phyloP scores from a whole-genome alignment of 495 filamentous ascomycete genomes.

The Aspergillus hancockii region DNA sequence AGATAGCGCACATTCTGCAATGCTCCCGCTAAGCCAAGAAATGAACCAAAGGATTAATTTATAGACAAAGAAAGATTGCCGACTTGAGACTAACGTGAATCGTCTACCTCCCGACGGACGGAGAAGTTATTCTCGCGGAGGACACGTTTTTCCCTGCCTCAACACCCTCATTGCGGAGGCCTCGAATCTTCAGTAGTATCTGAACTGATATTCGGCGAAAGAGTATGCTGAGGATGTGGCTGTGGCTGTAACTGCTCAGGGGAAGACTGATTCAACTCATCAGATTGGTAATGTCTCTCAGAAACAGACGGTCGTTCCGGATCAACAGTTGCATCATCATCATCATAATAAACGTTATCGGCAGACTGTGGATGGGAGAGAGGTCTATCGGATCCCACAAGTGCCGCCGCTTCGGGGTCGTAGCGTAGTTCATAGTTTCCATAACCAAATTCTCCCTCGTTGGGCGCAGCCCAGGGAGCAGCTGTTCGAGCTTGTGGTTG shows the following conservation, averaged over 20 bases:
- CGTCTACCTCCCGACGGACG: background rate
- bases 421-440: conserved; percentile 41
- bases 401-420: conserved; percentile 47
- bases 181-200: conserved; percentile 2
- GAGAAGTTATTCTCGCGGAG: background rate
- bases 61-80: conserved; percentile 13
- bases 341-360: background rate
- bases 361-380: conserved; percentile 6
- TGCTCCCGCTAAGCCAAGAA: conserved; percentile 7
- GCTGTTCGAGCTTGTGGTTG: conserved; percentile 39
- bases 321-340: background rate
- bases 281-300: background rate
- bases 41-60: background rate
- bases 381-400: conserved; percentile 34
- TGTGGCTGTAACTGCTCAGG: background rate
- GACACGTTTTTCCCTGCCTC: background rate
- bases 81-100: background rate
- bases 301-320: background rate
- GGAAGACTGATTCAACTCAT: background rate
- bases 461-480: conserved; percentile 42
- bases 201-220: conserved; percentile 3
- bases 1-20: background rate
- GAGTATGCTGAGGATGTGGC: background rate
- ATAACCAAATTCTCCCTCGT: conserved; percentile 28
- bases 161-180: conserved; percentile 6